Conservation (phyloP, 2,329 filamentous ascomycete genomes). For the Diaporthe capsici region DNA sequence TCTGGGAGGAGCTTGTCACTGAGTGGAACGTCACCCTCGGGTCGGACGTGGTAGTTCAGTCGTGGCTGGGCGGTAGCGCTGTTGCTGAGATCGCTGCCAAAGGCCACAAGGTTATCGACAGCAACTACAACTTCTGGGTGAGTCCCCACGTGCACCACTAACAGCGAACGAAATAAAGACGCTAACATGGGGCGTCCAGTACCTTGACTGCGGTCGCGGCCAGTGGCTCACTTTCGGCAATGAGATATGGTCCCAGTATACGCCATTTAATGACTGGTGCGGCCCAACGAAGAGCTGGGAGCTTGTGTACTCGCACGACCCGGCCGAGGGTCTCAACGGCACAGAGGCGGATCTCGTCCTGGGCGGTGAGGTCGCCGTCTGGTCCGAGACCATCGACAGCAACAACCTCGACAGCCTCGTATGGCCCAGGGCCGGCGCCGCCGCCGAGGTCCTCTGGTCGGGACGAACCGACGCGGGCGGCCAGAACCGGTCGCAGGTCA, state of each 20-base stretch:
- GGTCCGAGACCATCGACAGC: constrained; percentile 84
- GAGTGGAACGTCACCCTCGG: constrained; percentile 83
- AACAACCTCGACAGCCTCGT: constrained; percentile 81
- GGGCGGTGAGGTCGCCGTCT: constrained; percentile 86
- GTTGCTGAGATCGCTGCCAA: constrained; percentile 71
- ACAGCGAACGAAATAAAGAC: background rate
- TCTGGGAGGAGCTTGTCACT: constrained; percentile 90
- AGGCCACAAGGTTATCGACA: constrained; percentile 81
- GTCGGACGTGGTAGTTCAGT: constrained; percentile 81
- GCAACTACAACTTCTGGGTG: constrained; percentile 84
- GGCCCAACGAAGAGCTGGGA: constrained; percentile 85
- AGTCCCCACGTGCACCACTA: constrained; percentile 47
- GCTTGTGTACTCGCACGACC: constrained; percentile 85
- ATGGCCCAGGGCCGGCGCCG: constrained; percentile 83
- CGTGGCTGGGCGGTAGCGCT: constrained; percentile 78
- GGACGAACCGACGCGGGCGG: constrained; percentile 76
- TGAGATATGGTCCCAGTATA: constrained; percentile 61
- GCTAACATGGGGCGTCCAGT: constrained; percentile 61
- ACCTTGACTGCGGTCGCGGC: constrained; percentile 86
- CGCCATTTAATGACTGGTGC: constrained; percentile 87
- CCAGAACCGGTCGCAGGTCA: constrained; percentile 78
- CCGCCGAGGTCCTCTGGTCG: constrained; percentile 86
- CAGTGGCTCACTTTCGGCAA: constrained; percentile 82
- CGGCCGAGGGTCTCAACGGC: constrained; percentile 72
- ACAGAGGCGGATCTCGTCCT: constrained; percentile 77